These are phyloP conservation scores for Aurantiochytrium sp. DNA, from an alignment of 108 stramenopile species.

Conservation along the genomic window DNA sequence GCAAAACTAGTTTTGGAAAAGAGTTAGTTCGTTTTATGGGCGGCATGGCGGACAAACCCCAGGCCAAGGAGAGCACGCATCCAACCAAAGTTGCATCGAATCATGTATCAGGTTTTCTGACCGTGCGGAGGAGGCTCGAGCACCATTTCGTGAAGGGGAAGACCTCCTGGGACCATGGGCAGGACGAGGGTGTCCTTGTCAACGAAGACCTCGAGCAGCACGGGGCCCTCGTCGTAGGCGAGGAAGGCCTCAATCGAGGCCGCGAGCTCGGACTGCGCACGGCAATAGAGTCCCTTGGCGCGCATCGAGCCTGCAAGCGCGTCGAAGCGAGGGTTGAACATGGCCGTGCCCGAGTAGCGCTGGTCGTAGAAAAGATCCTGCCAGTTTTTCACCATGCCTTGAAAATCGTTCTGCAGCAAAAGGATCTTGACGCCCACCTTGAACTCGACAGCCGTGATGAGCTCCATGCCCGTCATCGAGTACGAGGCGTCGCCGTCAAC, in stretches of 20 bases:
- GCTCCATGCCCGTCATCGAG: slow-evolving; percentile 84
- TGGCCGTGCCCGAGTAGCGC: slow-evolving; percentile 71
- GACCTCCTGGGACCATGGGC: not conserved
- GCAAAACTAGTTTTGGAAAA: too few relatives aligned
- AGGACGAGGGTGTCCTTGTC: slow-evolving; percentile 31
- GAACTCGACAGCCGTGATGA: slow-evolving; percentile 74
- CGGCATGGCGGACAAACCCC: too few relatives aligned
- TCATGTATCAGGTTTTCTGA: too few relatives aligned
- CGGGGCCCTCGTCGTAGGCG: slow-evolving; percentile 73
- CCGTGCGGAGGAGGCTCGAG: not conserved
- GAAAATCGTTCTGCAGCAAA: slow-evolving; percentile 77
- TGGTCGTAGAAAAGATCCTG: slow-evolving; percentile 78
- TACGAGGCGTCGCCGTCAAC: slow-evolving; percentile 80
- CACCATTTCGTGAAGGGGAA: not conserved
- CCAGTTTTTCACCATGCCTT: slow-evolving; percentile 92
- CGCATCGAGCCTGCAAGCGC: slow-evolving; percentile 67
- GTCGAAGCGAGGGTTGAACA: slow-evolving; percentile 66
- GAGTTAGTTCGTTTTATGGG: too few relatives aligned
- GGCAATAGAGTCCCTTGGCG: slow-evolving; percentile 66
- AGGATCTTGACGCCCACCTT: slow-evolving; percentile 75
- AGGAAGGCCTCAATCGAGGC: slow-evolving; percentile 70
- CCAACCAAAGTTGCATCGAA: too few relatives aligned
- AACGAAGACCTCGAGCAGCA: slow-evolving; percentile 74
- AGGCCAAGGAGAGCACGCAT: too few relatives aligned
- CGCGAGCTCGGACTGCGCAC: slow-evolving; percentile 62